These are phyloP conservation scores for Dinochytrium kinnereticum DNA, from an alignment of 371 early-diverging fungal genomes.

Conservation along the genomic window DNA sequence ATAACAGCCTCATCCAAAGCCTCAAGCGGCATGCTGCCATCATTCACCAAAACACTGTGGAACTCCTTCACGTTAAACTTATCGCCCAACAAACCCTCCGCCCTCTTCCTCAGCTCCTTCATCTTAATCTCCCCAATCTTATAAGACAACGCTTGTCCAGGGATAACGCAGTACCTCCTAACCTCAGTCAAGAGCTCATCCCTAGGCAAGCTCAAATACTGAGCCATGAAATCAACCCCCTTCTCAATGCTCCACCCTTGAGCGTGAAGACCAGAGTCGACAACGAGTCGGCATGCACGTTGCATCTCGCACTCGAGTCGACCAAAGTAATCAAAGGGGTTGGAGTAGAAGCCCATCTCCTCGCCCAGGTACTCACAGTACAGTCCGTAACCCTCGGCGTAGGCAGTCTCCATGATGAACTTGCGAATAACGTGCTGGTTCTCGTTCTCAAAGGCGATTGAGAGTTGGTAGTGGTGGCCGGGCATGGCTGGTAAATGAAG, in stretches of 20 bases:
- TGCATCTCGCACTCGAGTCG: slow-evolving; percentile 50
- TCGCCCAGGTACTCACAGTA: slow-evolving; percentile 51
- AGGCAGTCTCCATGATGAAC: slow-evolving; percentile 33
- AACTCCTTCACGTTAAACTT: slow-evolving; percentile 44
- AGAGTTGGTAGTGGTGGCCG: slow-evolving; percentile 52
- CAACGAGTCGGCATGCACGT: slow-evolving; percentile 49
- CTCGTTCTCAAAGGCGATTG: slow-evolving; percentile 38
- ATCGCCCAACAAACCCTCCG: slow-evolving; percentile 40
- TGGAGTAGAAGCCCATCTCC: slow-evolving; percentile 52
- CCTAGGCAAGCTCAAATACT: slow-evolving; percentile 35
- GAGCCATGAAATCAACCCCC: slow-evolving; percentile 39
- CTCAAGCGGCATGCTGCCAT: slow-evolving; percentile 37
- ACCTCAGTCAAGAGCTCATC: slow-evolving; percentile 44
- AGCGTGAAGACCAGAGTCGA: slow-evolving; percentile 50
- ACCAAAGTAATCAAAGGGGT: slow-evolving; percentile 44
- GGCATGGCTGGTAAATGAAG: no score
- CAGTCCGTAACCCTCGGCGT: slow-evolving; percentile 50
- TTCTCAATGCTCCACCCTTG: slow-evolving; percentile 47
- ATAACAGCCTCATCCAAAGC: slow-evolving; percentile 35
- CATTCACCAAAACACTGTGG: slow-evolving; percentile 36
- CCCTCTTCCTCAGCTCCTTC: slow-evolving; percentile 38
- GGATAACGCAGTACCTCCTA: slow-evolving; percentile 44
- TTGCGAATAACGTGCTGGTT: slow-evolving; percentile 39
- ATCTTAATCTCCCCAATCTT: slow-evolving; percentile 54
- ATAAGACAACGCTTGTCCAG: slow-evolving; percentile 52